These are phyloP conservation scores for Beauveria medogensis DNA, from an alignment of 2,329 filamentous ascomycete genomes.

Conservation along the genomic window DNA sequence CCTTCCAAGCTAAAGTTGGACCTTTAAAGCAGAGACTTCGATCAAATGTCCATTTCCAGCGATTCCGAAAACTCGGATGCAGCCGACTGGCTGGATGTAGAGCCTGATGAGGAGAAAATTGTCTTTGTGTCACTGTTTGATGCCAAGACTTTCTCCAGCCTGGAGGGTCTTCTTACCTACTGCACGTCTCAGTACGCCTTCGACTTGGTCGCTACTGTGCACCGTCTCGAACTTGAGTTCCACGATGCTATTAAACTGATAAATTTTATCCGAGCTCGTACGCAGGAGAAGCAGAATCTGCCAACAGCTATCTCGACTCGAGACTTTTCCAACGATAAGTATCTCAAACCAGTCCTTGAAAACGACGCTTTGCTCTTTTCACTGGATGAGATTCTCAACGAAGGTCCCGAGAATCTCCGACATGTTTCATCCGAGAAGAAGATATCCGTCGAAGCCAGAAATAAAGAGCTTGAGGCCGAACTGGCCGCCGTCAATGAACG, in stretches of 20 bases:
- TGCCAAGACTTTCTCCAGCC: conserved; percentile 55
- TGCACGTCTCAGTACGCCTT: conserved; percentile 60
- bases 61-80: conserved; percentile 30
- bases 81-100: conserved; percentile 45
- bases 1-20: background rate
- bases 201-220: conserved; percentile 55
- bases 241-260: conserved; percentile 66
- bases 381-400: conserved; percentile 64
- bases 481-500: conserved; percentile 50
- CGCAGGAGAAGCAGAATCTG: conserved; percentile 35
- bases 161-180: conserved; percentile 57
- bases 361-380: conserved; percentile 85
- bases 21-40: background rate
- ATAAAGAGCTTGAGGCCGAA: conserved; percentile 51
- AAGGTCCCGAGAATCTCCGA: conserved; percentile 31
- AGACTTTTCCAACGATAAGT: conserved; percentile 69
- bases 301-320: conserved; percentile 52
- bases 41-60: conserved; percentile 20
- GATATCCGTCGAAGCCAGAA: conserved; percentile 34
- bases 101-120: conserved; percentile 55
- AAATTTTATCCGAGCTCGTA: conserved; percentile 54
- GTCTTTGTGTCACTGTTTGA: conserved; percentile 62
- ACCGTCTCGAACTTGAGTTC: conserved; percentile 57
- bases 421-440: conserved; percentile 9
- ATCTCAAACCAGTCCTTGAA: conserved; percentile 74